A percentile compares a stretch with the other conserved stretches of the same genome.
These are phyloP conservation scores for Eutrema japonicum DNA, from an alignment of 345 rosid species.

Conservation along the genomic window DNA sequence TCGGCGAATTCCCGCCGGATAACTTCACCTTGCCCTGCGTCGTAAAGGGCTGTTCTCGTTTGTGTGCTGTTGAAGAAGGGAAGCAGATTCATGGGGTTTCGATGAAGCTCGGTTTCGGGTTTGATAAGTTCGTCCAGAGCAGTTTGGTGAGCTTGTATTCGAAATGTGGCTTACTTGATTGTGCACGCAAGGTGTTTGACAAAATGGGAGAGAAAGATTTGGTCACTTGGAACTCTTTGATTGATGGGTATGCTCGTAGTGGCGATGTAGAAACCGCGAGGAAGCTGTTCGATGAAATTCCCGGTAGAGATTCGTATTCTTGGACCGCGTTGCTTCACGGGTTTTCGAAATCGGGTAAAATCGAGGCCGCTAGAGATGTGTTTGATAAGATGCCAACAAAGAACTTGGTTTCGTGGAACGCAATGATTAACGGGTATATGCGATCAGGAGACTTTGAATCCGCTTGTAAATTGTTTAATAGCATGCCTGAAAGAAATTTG, in stretches of 20 bases:
- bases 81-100: constrained; percentile 62
- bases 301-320: constrained; percentile 51
- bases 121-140: constrained; percentile 60
- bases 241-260: constrained; percentile 53
- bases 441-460: constrained; percentile 43
- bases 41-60: constrained; percentile 57
- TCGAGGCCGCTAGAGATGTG: constrained; percentile 51
- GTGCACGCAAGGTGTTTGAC: constrained; percentile 53
- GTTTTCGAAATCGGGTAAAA: constrained; percentile 48
- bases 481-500: constrained; percentile 44
- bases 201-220: constrained; percentile 49
- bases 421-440: constrained; percentile 55
- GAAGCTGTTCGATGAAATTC: constrained; percentile 57
- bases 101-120: constrained; percentile 52
- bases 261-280: constrained; percentile 49
- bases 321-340: constrained; percentile 61
- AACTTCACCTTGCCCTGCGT: constrained; percentile 59
- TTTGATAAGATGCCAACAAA: constrained; percentile 49
- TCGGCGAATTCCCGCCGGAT: constrained; percentile 47
- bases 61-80: constrained; percentile 56
- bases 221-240: constrained; percentile 55
- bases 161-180: constrained; percentile 48
- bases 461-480: constrained; percentile 44
- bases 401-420: constrained; percentile 53
- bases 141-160: constrained; percentile 61